Evolutionary conservation across 805 yeast species (phyloP).

Genomic region (Ogataea wickerhamii): DNA sequence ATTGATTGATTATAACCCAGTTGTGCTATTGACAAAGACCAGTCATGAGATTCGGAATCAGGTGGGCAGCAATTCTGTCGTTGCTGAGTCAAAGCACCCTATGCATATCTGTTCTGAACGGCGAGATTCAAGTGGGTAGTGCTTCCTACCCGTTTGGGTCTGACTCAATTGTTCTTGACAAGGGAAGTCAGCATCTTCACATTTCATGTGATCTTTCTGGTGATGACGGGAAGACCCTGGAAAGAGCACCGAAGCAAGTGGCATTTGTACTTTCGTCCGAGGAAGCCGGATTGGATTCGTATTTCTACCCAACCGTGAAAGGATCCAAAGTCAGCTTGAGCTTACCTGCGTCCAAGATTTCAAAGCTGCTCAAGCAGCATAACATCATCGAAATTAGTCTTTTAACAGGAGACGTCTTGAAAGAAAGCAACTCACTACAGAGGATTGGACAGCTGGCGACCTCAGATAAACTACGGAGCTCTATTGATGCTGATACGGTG

Average conservation of each 20-base stretch:
- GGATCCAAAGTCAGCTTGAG: constrained; percentile 11
- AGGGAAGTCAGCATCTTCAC: constrained; percentile 5
- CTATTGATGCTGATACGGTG: constrained; percentile 6
- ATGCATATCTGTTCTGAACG: constrained; percentile 1
- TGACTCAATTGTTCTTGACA: constrained; percentile 7
- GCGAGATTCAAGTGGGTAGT: constrained; percentile 11
- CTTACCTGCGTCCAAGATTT: constrained; percentile 21
- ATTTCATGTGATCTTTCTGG: constrained; percentile 17
- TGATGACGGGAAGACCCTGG: constrained; percentile 5
- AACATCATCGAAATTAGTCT: constrained; percentile 22
- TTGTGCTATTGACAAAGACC: no score
- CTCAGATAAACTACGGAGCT: constrained; percentile 10
- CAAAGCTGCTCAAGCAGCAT: constrained; percentile 20
- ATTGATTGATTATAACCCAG: no score
- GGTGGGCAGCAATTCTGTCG: no score
- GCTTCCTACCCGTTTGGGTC: constrained; percentile 4
- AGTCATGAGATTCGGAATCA: no score
- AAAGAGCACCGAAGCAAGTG: constrained; percentile 25
- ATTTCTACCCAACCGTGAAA: constrained; percentile 22
- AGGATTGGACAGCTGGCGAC: constrained; percentile 22
- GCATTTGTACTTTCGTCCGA: constrained; percentile 19
- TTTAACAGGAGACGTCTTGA: constrained; percentile 28
- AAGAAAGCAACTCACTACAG: constrained; percentile 11
- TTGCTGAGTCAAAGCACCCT: no score
- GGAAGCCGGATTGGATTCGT: constrained; percentile 16